Base-by-base conservation (phyloP, 805 yeast genomes). In the Saccharomyces paradoxus region DNA sequence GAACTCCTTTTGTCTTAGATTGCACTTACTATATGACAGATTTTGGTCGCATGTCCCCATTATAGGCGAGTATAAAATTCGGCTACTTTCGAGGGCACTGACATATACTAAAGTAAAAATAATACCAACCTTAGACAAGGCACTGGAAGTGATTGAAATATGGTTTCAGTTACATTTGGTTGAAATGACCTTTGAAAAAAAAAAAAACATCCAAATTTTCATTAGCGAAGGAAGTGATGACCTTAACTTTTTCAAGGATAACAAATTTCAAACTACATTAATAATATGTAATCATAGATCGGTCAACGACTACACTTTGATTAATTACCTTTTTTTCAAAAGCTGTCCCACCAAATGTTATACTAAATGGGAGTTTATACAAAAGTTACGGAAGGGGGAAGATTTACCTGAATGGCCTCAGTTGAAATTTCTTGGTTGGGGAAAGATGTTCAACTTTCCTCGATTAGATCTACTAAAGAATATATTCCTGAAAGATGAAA, bases 401-500 rank as follows among this genome's bases (percentile, higher is more conserved):
- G 49, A 27, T 7, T 10, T 48, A 24, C 53, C 59, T 14, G 41
- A 41, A 9, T 49, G 67, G 17, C 84, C 85, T 0, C 66, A 70
- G 31, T 66, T 82, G n/a, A 78, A 75, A 51, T 86, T 83, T 66
- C 80, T 87, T 61, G 76, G 84, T 0, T 89, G 96, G 96, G 85
- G 82, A 51, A 65, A 73, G 5, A 61, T 86, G 2, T 80, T 89
- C 82, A 69, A 75, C 24, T 72, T 85, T 0, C 95, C 96, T 0
- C 77, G 78, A 1, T 37, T 82, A 0, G 68, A 72, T 31, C 66
- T 81, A 2, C 58, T 82, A 12, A 65, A 74, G 51, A 77, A 78
- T 53, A 72, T 84, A 32, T 60, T 80, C 9, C 74, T 76, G 48
- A 75, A 80, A 48, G 90, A 87, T 64, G 96, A 88, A 59, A 88